Conservation (phyloP, 352 stramenopile genomes). For the Pythium sukuiense region DNA sequence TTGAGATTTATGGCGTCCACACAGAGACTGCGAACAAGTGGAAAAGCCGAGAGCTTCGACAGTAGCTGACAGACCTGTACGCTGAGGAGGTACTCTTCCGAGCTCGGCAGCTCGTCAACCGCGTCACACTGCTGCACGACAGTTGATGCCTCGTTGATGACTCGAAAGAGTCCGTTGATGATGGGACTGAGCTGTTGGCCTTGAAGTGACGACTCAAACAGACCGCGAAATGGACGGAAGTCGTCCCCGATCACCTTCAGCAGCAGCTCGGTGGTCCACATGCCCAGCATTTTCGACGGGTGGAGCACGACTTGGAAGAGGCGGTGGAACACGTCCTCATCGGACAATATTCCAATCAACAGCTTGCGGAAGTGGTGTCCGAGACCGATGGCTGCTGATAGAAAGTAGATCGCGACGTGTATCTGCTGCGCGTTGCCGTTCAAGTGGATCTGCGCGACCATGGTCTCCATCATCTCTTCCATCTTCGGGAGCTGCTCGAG, state of each 20-base stretch:
- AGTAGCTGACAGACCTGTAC: conserved; percentile 63
- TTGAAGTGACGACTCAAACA: conserved; percentile 46
- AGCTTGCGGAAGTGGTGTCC: conserved; percentile 67
- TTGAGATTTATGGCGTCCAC: conserved; percentile 67
- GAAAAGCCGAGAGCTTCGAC: conserved; percentile 52
- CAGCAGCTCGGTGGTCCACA: conserved; percentile 48
- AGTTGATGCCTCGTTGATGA: conserved; percentile 43
- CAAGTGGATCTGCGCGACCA: conserved; percentile 62
- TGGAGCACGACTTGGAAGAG: conserved; percentile 69
- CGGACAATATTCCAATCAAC: conserved; percentile 45
- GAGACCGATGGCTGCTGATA: conserved; percentile 50
- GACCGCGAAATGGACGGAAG: conserved; percentile 37
- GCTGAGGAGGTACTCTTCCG: conserved; percentile 69
- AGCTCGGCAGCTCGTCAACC: conserved; percentile 43
- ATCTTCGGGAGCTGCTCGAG: conserved; percentile 62
- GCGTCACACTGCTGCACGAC: conserved; percentile 47
- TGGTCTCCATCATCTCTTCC: conserved; percentile 43
- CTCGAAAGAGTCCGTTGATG: conserved; percentile 55
- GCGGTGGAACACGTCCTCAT: conserved; percentile 65
- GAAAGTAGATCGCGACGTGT: conserved; percentile 57
- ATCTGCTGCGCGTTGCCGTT: conserved; percentile 66
- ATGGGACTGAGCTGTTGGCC: conserved; percentile 46
- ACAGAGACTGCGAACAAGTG: conserved; percentile 47
- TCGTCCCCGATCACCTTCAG: conserved; percentile 68
- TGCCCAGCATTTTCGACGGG: conserved; percentile 63